Percentiles rank a stretch among this genome's conserved stretches.
Conservation (phyloP, 2,329 filamentous ascomycete genomes). For the Sporothrix brunneoviolacea region DNA sequence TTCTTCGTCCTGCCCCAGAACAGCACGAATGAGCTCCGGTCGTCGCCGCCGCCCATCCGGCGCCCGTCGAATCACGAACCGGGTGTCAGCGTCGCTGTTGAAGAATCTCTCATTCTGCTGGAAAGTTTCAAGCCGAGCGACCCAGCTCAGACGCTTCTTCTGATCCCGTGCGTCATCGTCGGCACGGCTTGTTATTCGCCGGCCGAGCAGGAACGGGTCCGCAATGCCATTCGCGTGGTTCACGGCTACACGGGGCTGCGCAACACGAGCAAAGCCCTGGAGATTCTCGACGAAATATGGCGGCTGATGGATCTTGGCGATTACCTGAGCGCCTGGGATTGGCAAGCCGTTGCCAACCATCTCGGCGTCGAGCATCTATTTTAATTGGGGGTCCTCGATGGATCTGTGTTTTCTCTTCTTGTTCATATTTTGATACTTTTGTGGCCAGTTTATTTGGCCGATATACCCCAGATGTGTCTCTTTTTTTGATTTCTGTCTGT, state of each 20-base stretch:
- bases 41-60: constrained; percentile 40
- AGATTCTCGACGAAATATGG: constrained; percentile 55
- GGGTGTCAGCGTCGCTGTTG: constrained; percentile 47
- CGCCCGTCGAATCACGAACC: constrained; percentile 43
- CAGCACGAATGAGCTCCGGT: constrained; percentile 11
- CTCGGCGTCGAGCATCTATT: constrained; percentile 51
- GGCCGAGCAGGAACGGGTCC: constrained; percentile 45
- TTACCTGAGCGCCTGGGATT: constrained; percentile 57
- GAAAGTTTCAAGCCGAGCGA: constrained; percentile 51
- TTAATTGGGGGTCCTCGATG: constrained; percentile 16
- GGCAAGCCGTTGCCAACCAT: constrained; percentile 49
- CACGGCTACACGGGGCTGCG: constrained; percentile 54
- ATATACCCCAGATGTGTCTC: neutral
- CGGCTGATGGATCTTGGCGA: constrained; percentile 50
- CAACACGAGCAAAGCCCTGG: constrained; percentile 47
- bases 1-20: constrained; percentile 11
- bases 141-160: constrained; percentile 51
- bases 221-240: constrained; percentile 42
- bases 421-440: neutral
- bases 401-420: neutral
- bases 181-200: constrained; percentile 53
- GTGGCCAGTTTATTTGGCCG: neutral
- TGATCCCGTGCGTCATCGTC: constrained; percentile 55
- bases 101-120: constrained; percentile 49
- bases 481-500: neutral